phyloP scores from a whole-genome alignment of 2,329 filamentous ascomycete species.

The Diaporthe citrichinensis region DNA sequence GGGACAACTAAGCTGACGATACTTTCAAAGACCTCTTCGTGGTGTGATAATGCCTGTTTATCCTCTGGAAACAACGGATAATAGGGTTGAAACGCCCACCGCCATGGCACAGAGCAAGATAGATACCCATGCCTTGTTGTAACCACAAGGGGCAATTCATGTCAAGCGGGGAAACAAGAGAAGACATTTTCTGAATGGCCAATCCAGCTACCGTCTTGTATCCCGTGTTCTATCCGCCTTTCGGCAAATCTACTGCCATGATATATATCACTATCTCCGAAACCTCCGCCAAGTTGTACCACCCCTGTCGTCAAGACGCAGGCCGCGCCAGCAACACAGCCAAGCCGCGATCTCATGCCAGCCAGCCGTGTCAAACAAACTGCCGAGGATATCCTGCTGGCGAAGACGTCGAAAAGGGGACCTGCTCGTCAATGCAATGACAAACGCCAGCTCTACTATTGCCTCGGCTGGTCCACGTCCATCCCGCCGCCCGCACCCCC shows the following conservation, averaged over 20 bases:
- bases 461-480: conserved; percentile 45
- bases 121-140: background rate
- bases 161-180: background rate
- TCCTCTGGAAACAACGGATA: background rate
- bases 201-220: conserved; percentile 11
- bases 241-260: conserved; percentile 19
- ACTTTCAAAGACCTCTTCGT: background rate
- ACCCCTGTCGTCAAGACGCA: background rate
- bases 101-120: background rate
- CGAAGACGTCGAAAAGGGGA: background rate
- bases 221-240: conserved; percentile 13
- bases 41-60: background rate
- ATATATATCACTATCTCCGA: conserved; percentile 15
- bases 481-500: conserved; percentile 45
- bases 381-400: background rate
- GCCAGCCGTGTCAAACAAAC: no score
- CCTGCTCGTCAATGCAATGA: conserved; percentile 21
- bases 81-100: background rate
- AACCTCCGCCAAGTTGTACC: conserved; percentile 7
- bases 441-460: background rate
- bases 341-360: background rate
- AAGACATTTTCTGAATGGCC: background rate
- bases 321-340: background rate
- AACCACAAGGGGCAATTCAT: background rate
- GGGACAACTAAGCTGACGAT: background rate